phyloP scores from a whole-genome alignment of 176 grass and related monocot genomes.

The Oryza coarctata region DNA sequence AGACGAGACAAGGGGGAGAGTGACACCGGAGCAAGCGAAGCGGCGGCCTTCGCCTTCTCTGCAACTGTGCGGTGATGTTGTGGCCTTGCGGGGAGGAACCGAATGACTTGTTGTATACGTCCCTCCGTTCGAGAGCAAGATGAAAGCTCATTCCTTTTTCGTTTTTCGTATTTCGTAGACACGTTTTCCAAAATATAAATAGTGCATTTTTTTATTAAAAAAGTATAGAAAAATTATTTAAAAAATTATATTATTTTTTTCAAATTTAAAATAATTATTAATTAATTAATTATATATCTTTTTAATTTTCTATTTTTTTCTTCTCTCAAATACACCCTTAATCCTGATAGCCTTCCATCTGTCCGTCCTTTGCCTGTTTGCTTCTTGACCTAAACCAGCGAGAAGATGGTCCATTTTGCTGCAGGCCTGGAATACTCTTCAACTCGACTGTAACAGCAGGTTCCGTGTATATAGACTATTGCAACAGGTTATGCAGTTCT shows the following conservation, averaged over 20 bases:
- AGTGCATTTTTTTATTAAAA: too few species aligned
- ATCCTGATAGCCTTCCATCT: background rate
- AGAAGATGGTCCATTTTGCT: background rate
- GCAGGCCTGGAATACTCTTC: background rate
- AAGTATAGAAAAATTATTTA: too few species aligned
- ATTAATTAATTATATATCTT: too few species aligned
- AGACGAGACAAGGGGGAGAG: background rate
- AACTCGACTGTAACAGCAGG: background rate
- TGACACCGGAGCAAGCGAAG: background rate
- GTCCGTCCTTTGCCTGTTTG: background rate
- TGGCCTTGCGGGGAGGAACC: background rate
- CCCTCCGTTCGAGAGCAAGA: too few species aligned
- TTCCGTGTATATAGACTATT: background rate
- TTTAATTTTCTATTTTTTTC: too few species aligned
- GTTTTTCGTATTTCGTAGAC: too few species aligned
- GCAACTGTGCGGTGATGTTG: background rate
- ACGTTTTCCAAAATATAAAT: too few species aligned
- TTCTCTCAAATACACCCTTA: too few species aligned
- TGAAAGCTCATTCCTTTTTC: too few species aligned
- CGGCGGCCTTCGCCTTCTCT: background rate
- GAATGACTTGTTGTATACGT: slow-evolving; percentile 29
- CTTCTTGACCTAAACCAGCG: background rate
- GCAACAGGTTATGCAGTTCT: background rate
- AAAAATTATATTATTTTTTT: too few species aligned
- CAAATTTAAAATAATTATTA: too few species aligned